A percentile compares a stretch with the other conserved stretches of the same genome.
These are phyloP conservation scores for Tephrocybe sp. DNA, from an alignment of 768 basidiomycete species.

Conservation along the genomic window DNA sequence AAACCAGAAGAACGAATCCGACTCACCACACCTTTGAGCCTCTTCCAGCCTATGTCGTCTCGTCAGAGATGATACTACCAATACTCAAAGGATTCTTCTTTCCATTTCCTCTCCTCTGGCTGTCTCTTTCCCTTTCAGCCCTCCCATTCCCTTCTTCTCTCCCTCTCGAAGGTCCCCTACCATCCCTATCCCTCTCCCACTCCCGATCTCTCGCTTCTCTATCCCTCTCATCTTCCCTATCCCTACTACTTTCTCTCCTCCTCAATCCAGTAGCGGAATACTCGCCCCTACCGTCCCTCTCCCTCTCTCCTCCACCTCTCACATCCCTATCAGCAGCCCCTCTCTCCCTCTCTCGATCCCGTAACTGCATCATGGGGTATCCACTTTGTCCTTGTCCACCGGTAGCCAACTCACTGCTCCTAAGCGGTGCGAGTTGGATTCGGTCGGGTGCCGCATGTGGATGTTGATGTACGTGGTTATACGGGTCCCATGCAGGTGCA, in stretches of 20 bases:
- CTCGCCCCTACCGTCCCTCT: constrained; percentile 5
- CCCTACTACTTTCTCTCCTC: constrained; percentile 9
- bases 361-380: constrained; percentile 33
- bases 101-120: constrained; percentile 21
- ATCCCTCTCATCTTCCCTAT: constrained; percentile 4
- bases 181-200: constrained; percentile 6
- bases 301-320: constrained; percentile 1
- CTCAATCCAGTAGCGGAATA: constrained; percentile 8
- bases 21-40: too few relatives aligned
- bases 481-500: constrained; percentile 1
- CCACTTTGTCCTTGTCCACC: constrained; percentile 10
- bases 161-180: constrained; percentile 14
- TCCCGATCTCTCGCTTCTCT: constrained; percentile 12
- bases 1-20: too few relatives aligned
- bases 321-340: constrained; percentile 4
- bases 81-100: constrained; percentile 73
- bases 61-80: constrained; percentile 60
- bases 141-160: constrained; percentile 17
- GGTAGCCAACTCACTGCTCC: constrained; percentile 18
- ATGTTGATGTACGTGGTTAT: background rate
- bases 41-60: background rate
- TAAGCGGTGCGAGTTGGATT: constrained; percentile 57
- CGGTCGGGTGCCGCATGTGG: constrained; percentile 32
- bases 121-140: constrained; percentile 18
- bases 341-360: constrained; percentile 9